Evolutionary conservation across 768 basidiomycete genomes (phyloP).

Genomic region (Austroboletus festivus): DNA sequence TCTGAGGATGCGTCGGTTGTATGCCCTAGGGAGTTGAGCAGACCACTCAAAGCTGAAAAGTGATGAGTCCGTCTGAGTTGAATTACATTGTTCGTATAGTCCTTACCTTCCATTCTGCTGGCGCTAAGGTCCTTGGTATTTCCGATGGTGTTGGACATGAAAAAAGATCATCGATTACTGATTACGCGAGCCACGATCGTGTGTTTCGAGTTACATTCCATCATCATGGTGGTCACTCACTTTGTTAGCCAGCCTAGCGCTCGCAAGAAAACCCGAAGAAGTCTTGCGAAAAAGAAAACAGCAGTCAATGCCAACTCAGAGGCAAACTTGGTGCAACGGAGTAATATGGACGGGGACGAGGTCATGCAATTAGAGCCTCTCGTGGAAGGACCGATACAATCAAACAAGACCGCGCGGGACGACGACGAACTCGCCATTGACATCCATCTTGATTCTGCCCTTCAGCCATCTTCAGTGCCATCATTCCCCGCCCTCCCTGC

Average conservation of each 20-base stretch:
- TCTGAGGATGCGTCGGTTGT: slow-evolving; percentile 4
- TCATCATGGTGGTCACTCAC: slow-evolving; percentile 42
- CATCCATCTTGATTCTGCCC: slow-evolving; percentile 41
- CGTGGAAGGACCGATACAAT: slow-evolving; percentile 1
- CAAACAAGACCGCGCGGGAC: slow-evolving; percentile 25
- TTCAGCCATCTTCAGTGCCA: slow-evolving; percentile 52
- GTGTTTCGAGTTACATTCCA: slow-evolving; percentile 7
- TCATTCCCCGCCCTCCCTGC: slow-evolving; percentile 69
- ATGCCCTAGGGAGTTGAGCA: slow-evolving; percentile 37
- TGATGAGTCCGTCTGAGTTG: slow-evolving; percentile 9
- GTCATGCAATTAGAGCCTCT: slow-evolving; percentile 29
- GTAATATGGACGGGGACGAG: slow-evolving; percentile 24
- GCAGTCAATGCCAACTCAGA: slow-evolving; percentile 8
- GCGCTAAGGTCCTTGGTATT: slow-evolving; percentile 28
- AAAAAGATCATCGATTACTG: neutral
- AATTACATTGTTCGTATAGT: neutral
- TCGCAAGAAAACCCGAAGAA: slow-evolving; percentile 45
- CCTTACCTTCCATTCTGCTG: slow-evolving; percentile 37
- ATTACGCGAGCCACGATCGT: slow-evolving; percentile 29
- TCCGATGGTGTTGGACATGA: slow-evolving; percentile 21
- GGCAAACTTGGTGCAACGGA: slow-evolving; percentile 9
- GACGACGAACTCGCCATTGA: slow-evolving; percentile 69
- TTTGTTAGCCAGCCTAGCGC: slow-evolving; percentile 27
- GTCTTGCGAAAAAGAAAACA: slow-evolving; percentile 39
- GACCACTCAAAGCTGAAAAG: slow-evolving; percentile 37